A percentile compares a stretch with the other conserved stretches of the same genome.
Evolutionary conservation across 805 yeast genomes (phyloP).

Genomic region (Starmerella sp.): DNA sequence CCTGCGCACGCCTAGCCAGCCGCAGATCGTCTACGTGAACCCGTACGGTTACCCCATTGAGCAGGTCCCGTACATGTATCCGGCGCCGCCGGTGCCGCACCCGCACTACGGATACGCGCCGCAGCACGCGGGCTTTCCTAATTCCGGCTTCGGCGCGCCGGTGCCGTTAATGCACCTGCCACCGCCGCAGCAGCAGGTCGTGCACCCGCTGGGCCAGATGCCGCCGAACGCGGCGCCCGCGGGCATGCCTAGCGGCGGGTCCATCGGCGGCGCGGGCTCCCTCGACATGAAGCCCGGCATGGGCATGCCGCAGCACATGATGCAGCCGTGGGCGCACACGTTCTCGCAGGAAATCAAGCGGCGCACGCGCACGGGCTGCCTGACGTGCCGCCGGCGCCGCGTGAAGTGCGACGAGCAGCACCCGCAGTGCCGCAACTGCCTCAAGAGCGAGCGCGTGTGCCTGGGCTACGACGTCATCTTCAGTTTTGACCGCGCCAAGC

Average conservation of each 20-base stretch:
- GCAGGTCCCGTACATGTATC: neutral
- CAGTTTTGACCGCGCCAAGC: constrained; percentile 6
- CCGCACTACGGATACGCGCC: constrained; percentile 1
- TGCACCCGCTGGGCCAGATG: neutral
- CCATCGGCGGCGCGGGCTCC: neutral
- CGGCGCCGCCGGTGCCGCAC: neutral
- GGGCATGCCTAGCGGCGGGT: neutral
- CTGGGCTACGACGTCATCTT: constrained; percentile 48
- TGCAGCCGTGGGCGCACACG: constrained; percentile 4
- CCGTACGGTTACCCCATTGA: neutral
- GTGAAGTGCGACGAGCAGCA: constrained; percentile 68
- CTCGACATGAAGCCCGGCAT: neutral
- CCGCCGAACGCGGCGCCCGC: neutral
- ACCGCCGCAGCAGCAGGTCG: neutral
- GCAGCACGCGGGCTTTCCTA: neutral
- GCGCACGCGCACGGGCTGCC: constrained; percentile 64
- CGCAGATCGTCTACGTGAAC: neutral
- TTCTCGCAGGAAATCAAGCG: constrained; percentile 33
- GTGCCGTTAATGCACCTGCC: neutral
- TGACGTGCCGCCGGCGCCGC: constrained; percentile 59
- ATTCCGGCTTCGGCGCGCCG: neutral
- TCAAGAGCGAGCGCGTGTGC: constrained; percentile 51
- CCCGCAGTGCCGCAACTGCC: constrained; percentile 59
- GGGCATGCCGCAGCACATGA: neutral
- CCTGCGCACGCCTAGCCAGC: neutral